phyloP scores from a whole-genome alignment of 78 protist genomes.

The Monosiga brevicollis region DNA sequence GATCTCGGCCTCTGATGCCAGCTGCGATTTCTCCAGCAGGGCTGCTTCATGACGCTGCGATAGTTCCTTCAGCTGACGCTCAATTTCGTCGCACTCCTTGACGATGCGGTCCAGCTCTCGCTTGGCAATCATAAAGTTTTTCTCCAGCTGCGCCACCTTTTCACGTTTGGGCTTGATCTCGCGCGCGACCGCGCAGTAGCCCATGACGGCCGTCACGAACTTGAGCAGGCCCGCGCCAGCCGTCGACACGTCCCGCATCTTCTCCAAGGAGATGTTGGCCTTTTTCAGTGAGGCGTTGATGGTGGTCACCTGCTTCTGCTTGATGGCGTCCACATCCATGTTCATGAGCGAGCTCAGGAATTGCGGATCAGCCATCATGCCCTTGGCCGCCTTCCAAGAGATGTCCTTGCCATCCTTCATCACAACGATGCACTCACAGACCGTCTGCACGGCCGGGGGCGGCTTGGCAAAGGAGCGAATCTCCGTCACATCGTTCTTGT shows the following conservation, averaged over 20 bases:
- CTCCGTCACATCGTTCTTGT: constrained; percentile 48
- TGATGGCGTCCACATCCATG: constrained; percentile 35
- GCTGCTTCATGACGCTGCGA: constrained; percentile 6
- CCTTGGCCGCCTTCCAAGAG: constrained; percentile 52
- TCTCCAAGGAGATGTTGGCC: constrained; percentile 6
- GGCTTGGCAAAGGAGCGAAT: constrained; percentile 55
- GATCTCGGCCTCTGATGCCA: constrained; percentile 30
- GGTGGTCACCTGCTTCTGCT: constrained; percentile 12
- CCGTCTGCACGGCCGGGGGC: constrained; percentile 34
- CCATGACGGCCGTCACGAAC: constrained; percentile 67
- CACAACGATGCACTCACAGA: constrained; percentile 46
- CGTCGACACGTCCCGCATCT: constrained; percentile 11
- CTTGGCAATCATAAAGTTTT: background rate
- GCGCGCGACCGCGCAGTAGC: constrained; percentile 48
- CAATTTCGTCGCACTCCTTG: constrained; percentile 8
- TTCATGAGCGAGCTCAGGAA: constrained; percentile 37
- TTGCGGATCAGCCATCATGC: constrained; percentile 42
- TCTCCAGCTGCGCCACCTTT: constrained; percentile 24
- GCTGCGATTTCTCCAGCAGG: constrained; percentile 29
- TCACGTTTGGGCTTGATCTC: constrained; percentile 50
- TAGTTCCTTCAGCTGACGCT: constrained; percentile 16
- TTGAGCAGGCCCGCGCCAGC: constrained; percentile 59
- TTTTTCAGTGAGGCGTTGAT: constrained; percentile 21
- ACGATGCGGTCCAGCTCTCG: constrained; percentile 14
- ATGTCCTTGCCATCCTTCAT: constrained; percentile 13